Base-by-base conservation (phyloP, 2,329 filamentous ascomycete species). In the Colletotrichum sp. region DNA sequence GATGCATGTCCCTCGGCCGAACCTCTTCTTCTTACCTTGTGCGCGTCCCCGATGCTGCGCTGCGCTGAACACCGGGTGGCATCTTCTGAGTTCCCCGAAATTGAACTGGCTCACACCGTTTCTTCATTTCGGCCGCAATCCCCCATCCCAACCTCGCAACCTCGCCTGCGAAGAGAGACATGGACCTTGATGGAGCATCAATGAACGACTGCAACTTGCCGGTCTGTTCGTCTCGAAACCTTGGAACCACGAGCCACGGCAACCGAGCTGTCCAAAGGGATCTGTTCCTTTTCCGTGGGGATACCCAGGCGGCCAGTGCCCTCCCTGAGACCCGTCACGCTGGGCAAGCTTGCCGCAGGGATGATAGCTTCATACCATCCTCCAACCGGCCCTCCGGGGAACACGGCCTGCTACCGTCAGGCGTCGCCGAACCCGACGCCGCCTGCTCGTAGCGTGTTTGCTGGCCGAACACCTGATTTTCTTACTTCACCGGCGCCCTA, bases 301-400 rank as follows among this genome's bases (percentile, higher is more conserved):
- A 71, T 71, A 36, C 32, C 48, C 48, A 52, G 28, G 75, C 72
- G 71, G 59, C 63, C 74, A 73, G 34, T 74, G 74, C 74, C 39
- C 64, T 55, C 69, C 72, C 63, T 72, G 18, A 30, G 48, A 64
- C 67, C 63, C 70, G 63, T 67, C 30, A 60, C 34, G 21, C 64
- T 26, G 61, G 67, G 55, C 63, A 67, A 48, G 43, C 43, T 74
- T 57, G 39, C 52, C 57, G 69, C 68, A 76, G 71, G 71, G 71
- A 65, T 67, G 52, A 67, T 52, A 65, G 65, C 73, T 73, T 74
- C 63, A 30, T 30, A 39, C n/a, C 32, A 67, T 39, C 68, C 13
- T 36, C 52, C 61, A 39, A 36, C 72, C 67, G 61, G 69, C 39
- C 39, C 60, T 39, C 63, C 72, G 68, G 72, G 72, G 68, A 75